Conservation (phyloP, 2,329 filamentous ascomycete genomes). For the Capronia americana region DNA sequence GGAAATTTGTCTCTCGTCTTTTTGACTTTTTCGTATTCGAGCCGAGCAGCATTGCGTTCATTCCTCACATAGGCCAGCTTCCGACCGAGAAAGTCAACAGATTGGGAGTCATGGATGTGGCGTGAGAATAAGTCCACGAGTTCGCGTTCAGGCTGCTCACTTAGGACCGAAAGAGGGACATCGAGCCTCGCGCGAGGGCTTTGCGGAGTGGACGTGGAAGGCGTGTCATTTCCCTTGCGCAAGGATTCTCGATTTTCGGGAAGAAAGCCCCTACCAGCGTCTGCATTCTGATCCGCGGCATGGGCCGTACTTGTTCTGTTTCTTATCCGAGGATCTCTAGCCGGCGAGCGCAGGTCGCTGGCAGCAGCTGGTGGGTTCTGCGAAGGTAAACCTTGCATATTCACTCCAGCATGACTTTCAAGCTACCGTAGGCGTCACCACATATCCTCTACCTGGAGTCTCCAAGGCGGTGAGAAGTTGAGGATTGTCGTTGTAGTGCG, state of each 20-base stretch:
- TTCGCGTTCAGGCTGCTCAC: constrained; percentile 6
- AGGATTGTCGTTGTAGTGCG: not conserved
- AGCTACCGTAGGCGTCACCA: not conserved
- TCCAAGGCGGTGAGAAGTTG: not conserved
- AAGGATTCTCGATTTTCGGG: not conserved
- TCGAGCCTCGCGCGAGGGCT: not conserved
- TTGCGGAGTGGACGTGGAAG: not conserved
- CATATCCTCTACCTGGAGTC: not conserved
- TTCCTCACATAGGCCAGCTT: constrained; percentile 5
- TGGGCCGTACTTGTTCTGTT: constrained; percentile 1
- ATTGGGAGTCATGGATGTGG: not conserved
- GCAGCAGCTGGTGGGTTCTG: not conserved
- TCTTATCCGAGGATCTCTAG: constrained; percentile 26
- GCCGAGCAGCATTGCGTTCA: constrained; percentile 8
- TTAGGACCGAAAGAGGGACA: not conserved
- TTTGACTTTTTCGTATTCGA: constrained; percentile 17
- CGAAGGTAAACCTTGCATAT: constrained; percentile 7
- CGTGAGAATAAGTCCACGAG: constrained; percentile 12
- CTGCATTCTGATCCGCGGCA: not conserved
- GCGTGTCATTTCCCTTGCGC: not conserved
- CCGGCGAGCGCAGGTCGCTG: not conserved
- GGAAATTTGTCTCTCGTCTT: constrained; percentile 17
- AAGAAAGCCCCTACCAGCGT: not conserved
- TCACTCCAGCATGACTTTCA: not conserved
- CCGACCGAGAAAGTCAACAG: constrained; percentile 4